A percentile compares a stretch with the other conserved stretches of the same genome.
These are phyloP conservation scores for Beauveria australis DNA, from an alignment of 2,329 filamentous ascomycete species.

Conservation along the genomic window DNA sequence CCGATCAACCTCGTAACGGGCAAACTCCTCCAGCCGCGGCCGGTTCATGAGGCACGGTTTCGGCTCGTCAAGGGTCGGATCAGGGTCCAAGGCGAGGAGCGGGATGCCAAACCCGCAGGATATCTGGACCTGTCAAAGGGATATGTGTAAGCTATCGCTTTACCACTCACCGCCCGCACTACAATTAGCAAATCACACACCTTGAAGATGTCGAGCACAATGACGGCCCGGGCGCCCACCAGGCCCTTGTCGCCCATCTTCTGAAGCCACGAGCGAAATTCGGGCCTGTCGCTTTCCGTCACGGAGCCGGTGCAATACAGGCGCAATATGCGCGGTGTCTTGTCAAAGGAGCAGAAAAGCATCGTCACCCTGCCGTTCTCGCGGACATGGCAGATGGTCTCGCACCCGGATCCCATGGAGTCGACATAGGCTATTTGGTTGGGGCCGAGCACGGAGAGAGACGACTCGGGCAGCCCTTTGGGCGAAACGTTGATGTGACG, in stretches of 20 bases:
- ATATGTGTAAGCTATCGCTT: no score
- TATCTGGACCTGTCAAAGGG: not conserved
- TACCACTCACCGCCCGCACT: no score
- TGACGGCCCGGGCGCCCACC: not conserved
- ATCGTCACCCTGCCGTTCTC: not conserved
- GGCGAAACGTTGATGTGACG: not conserved
- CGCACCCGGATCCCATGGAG: not conserved
- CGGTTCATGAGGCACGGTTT: not conserved
- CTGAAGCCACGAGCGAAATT: not conserved
- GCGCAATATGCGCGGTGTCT: not conserved
- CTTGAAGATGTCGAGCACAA: not conserved
- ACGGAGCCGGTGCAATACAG: not conserved
- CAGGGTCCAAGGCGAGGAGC: not conserved
- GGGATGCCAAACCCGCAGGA: not conserved
- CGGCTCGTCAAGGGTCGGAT: not conserved
- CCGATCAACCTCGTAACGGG: not conserved
- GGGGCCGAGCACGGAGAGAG: not conserved
- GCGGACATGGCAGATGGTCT: not conserved
- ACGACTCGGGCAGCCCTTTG: not conserved
- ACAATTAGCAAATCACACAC: not conserved
- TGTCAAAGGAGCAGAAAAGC: not conserved
- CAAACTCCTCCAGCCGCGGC: not conserved
- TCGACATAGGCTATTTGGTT: not conserved
- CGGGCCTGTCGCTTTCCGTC: not conserved
- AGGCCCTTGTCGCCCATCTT: not conserved